phyloP scores from a whole-genome alignment of 2,329 filamentous ascomycete species.

The Endoconidiophora laricicola region DNA sequence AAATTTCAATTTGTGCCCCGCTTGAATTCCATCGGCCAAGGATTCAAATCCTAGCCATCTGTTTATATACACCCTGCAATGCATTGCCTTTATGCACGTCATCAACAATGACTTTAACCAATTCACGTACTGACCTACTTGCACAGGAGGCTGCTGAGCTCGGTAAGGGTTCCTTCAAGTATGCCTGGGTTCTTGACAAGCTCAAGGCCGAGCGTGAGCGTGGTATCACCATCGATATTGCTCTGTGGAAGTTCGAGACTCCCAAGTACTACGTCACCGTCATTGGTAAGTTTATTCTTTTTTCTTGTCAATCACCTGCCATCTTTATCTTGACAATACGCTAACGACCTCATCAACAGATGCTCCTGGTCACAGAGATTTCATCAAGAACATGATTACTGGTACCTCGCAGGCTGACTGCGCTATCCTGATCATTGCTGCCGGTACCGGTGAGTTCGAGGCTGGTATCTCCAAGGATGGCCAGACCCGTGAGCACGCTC shows the following conservation, averaged over 20 bases:
- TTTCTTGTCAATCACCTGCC: background rate
- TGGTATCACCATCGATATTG: conserved; percentile 99
- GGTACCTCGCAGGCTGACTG: conserved; percentile 99
- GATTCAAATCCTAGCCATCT: background rate
- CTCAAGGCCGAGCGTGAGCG: conserved; percentile 99
- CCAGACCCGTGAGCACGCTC: conserved; percentile 99
- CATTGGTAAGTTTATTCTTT: conserved; percentile 50
- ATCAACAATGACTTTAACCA: background rate
- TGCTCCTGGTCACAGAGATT: conserved; percentile 98
- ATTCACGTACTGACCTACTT: conserved; percentile 13
- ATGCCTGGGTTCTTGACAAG: conserved; percentile 99
- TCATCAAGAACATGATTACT: conserved; percentile 99
- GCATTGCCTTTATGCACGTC: conserved; percentile 2
- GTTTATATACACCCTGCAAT: background rate
- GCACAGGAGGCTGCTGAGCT: conserved; percentile 90
- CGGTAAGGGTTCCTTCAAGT: conserved; percentile 99
- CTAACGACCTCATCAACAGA: conserved; percentile 33
- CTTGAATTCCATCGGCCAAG: background rate
- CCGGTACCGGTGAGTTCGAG: conserved; percentile 99
- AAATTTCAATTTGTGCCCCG: conserved; percentile 3
- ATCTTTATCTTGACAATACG: conserved; percentile 3
- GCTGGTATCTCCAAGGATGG: conserved; percentile 99
- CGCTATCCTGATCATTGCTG: conserved; percentile 99
- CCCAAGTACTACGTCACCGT: conserved; percentile 95
- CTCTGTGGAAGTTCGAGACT: conserved; percentile 99